A percentile compares a stretch with the other conserved stretches of the same genome.
Conservation (phyloP, 2,329 filamentous ascomycete genomes). For the Chrysosporium queenslandicum region DNA sequence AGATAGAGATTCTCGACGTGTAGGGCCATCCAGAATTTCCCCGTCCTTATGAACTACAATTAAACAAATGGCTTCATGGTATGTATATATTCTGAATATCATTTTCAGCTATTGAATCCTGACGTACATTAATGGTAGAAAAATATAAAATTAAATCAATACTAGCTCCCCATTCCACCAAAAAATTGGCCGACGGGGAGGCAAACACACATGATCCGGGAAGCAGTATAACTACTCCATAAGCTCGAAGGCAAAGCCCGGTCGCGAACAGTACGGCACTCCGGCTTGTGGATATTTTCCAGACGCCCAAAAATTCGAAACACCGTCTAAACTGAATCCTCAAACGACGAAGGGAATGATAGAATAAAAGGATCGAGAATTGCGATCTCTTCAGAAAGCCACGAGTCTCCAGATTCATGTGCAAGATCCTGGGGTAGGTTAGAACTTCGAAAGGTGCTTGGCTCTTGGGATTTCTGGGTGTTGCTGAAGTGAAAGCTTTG, state of each 20-base stretch:
- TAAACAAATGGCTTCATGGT: neutral
- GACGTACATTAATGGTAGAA: neutral
- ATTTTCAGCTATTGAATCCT: neutral
- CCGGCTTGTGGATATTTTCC: no score
- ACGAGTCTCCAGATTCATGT: neutral
- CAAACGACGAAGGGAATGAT: neutral
- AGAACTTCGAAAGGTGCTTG: neutral
- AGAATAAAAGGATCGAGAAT: neutral
- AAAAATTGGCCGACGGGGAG: no score
- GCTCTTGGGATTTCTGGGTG: neutral
- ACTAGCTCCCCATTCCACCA: neutral
- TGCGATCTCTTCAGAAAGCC: neutral
- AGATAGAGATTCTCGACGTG: neutral
- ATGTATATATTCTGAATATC: neutral
- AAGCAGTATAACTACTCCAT: no score
- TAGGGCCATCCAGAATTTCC: neutral
- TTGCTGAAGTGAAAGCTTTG: neutral
- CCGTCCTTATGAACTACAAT: conserved; percentile 1
- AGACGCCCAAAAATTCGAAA: no score
- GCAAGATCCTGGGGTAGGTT: neutral
- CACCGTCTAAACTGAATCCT: no score
- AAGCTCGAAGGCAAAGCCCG: no score
- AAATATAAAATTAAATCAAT: neutral
- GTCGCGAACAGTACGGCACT: no score
- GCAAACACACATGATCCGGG: no score